Base-by-base conservation (phyloP, 768 basidiomycete genomes). In the Hericium coralloides region DNA sequence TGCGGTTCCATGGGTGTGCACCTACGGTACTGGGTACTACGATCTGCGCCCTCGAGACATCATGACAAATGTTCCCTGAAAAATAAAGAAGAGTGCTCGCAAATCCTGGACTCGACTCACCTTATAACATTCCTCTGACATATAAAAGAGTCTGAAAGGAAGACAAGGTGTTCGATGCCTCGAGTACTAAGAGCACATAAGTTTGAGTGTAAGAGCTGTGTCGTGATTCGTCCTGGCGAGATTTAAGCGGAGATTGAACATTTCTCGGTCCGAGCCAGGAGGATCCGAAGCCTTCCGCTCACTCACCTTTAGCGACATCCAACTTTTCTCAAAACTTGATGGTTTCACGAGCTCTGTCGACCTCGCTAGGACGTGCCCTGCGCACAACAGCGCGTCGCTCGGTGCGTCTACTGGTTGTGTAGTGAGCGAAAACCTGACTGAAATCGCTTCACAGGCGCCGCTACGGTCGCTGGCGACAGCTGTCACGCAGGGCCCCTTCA, bases 391-490 rank as follows among this genome's bases (percentile, higher is more conserved):
- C 70, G 55, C 74, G 73, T 54, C 66, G 64, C 51, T 64, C 69
- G 43, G 76, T 77, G 56, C 65, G 75, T 63, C 38, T 52, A 17
- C 2, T 45, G 52, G 6, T 31, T 39, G 22, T 26, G 23, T 26
- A n/a, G 22, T 38, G 15, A 14, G 12, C 18, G 55, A 60, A 62
- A 50, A 43, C 37, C 53, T 57, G 37, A 56, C 60, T 31, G 54
- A 55, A 23, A 55, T 58, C 39, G 57, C 61, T 20, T 48, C 54
- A 55, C 62, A 82, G 79, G 76, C 80, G 59, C 68, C 79, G 52
- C 69, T 85, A 69, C 82, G 89, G 68, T 76, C 80, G 63, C 88
- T 88, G 66, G 89, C 89, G 65, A 90, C 89, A 59, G 80, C 82
- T 58, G 81, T 79, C 71, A 66, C 79, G 59, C 73, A 78, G 47